Evolutionary conservation across 176 grass and related monocot genomes (phyloP), one percentile per base, ranked within the genome.

Genomic region (Paspalum vaginatum): DNA sequence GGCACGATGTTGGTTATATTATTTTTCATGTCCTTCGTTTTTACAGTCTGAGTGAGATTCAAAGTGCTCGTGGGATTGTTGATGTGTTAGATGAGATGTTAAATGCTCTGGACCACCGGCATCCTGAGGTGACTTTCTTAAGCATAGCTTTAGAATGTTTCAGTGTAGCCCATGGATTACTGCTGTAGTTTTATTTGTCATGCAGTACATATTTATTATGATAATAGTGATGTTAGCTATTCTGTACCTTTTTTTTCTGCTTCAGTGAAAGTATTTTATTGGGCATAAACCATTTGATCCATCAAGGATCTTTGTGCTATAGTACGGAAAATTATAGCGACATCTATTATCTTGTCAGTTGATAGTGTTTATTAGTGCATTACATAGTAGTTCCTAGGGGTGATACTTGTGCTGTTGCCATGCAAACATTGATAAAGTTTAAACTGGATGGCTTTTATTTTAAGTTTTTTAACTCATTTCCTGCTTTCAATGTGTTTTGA

Each of bases 31-130:
- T 70, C 54, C 57, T 81, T 89, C 15, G 68, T 15, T 60, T 79
- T 59, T 79, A 21, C 84, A 99, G 97, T 79, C 88, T 88, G 74
- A 78, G 92, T 43, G 93, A 99, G 75, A 96, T 99, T 87, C 87
- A 99, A 68, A 95, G 88, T 85, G 97, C 93, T 91, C 82, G 72
- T 80, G 97, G 93, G 70, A 96, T 99, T 79, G 93, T 94, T 66
- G 93, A 93, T 67, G 91, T 99, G 39, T 80, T 99, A 16, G 86
- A 90, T 84, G 97, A 99, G 77, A 99, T 99, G 88, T 84, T 99
- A 55, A 96, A 99, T 93, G 93, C 93, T 49, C 77, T 99, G 61
- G 93, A 99, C 85, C 87, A 92, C 81, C 77, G 81, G 41, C 92
- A 99, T 80, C 88, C 81, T 55, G 91, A 99, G 97, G 97, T 96